phyloP scores from a whole-genome alignment of 495 filamentous ascomycete species.

The Amphirosellinia nigrospora region DNA sequence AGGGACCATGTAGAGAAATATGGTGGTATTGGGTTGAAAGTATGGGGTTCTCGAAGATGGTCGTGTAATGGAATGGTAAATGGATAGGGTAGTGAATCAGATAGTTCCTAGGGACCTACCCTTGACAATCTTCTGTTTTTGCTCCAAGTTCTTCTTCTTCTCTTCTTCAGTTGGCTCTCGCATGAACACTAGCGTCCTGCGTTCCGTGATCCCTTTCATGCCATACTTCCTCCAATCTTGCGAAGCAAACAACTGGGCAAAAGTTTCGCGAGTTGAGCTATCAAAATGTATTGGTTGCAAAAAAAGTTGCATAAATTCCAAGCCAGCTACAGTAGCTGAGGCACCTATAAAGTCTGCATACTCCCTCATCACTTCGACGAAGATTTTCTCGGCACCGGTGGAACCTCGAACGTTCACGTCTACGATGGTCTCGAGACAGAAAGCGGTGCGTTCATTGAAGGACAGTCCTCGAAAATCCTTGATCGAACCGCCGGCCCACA shows the following conservation, averaged over 20 bases:
- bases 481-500: conserved; percentile 79
- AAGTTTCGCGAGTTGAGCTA: too few species aligned
- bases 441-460: conserved; percentile 57
- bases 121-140: conserved; percentile 21
- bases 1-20: background rate
- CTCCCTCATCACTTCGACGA: conserved; percentile 47
- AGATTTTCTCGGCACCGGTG: conserved; percentile 46
- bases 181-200: conserved; percentile 49
- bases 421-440: conserved; percentile 70
- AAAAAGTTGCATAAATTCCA: too few species aligned
- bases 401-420: conserved; percentile 51
- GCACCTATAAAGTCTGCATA: conserved; percentile 31
- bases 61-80: background rate
- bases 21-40: background rate
- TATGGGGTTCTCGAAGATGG: background rate
- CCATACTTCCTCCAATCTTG: background rate
- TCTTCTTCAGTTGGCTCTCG: conserved; percentile 28
- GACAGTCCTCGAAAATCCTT: conserved; percentile 38
- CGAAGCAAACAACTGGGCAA: too few species aligned
- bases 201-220: conserved; percentile 39
- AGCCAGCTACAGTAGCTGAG: too few species aligned
- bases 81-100: background rate
- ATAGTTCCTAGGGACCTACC: conserved; percentile 27
- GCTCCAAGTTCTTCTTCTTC: conserved; percentile 19
- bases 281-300: too few species aligned